Evolutionary conservation across 306 rosid species (phyloP).

Genomic region (Quillaja saponaria): DNA sequence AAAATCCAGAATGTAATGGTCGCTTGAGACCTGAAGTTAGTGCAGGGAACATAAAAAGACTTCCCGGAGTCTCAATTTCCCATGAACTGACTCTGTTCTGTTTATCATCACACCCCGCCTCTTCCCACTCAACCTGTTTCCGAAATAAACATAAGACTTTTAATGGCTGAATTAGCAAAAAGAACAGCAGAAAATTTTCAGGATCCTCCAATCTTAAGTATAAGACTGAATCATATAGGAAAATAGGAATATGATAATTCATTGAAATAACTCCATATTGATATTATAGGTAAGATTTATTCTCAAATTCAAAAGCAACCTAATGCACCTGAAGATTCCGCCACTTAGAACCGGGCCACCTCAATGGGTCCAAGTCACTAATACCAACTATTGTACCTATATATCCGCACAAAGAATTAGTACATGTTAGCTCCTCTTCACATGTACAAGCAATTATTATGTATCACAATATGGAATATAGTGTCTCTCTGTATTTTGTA

Average conservation of each 20-base stretch:
- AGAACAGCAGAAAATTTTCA: neutral
- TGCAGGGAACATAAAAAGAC: constrained; percentile 90
- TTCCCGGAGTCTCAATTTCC: constrained; percentile 98
- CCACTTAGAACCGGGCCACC: constrained; percentile 99
- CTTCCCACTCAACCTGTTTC: constrained; percentile 95
- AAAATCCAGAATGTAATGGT: constrained; percentile 65
- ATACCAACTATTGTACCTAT: constrained; percentile 89
- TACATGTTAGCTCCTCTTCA: constrained; percentile 15
- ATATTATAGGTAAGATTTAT: too few species aligned
- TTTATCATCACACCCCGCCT: constrained; percentile 92
- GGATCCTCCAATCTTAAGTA: neutral
- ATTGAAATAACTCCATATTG: too few species aligned
- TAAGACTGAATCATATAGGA: neutral
- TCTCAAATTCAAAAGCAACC: neutral
- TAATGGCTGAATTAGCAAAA: neutral
- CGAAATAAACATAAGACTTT: neutral
- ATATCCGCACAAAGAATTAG: constrained; percentile 52
- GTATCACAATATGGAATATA: too few species aligned
- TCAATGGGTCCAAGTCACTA: constrained; percentile 83
- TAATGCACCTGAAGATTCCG: constrained; percentile 82
- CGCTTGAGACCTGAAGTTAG: constrained; percentile 85
- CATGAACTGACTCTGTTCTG: constrained; percentile 89
- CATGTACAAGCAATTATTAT: neutral
- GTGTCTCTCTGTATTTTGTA: too few species aligned
- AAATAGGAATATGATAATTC: too few species aligned